Base-by-base conservation (phyloP, 2,329 filamentous ascomycete species). In the Fusarium sp. region DNA sequence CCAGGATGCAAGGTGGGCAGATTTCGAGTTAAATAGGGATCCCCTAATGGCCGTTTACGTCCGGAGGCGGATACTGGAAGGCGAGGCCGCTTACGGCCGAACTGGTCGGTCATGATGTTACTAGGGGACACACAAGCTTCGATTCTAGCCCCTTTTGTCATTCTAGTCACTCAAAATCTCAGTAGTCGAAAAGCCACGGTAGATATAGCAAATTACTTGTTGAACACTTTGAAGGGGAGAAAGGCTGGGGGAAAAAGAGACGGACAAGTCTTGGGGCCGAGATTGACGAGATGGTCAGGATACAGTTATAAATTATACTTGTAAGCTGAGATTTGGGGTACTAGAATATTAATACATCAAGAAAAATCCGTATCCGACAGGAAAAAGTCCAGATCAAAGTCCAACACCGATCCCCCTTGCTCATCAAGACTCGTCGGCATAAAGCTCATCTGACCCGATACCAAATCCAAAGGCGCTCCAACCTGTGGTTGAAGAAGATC, bases 401-500 rank as follows among this genome's bases (percentile, higher is more conserved):
- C 61, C 22, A 56, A 6, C 18, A 47, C 24, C 18, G 50, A 31
- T 18, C 34, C 45, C 13, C 29, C 47, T 14, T 63, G 61, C 24
- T 56, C 61, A 22, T 42, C 34, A 38, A 63, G 35, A 27, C 24
- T n/a, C 4, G 61, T 31, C 6, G 34, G 20, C 13, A 10, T 10
- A 31, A 62, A 27, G 14, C 35, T 34, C n/a, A 54, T 37, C 31
- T 58, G 34, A 29, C 52, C 61, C 31, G 16, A 14, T 4, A 13
- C 8, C 3, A 34, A 22, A 27, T 35, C 16, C 8, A 27, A 45
- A 20, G 11, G 22, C 16, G 16, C 14, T 13, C 22, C 63, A 8
- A 50, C 52, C 22, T 65, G 62, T 2, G 64, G 42, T 50, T 76
- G 66, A 10, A 85, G 52, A 16, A 83, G 50, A 6, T 70, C 71